Percentiles rank a stretch among this genome's conserved stretches.
Evolutionary conservation across 2,329 filamentous ascomycete species (phyloP).

Genomic region (Chrysoporthe deuterocubensis): DNA sequence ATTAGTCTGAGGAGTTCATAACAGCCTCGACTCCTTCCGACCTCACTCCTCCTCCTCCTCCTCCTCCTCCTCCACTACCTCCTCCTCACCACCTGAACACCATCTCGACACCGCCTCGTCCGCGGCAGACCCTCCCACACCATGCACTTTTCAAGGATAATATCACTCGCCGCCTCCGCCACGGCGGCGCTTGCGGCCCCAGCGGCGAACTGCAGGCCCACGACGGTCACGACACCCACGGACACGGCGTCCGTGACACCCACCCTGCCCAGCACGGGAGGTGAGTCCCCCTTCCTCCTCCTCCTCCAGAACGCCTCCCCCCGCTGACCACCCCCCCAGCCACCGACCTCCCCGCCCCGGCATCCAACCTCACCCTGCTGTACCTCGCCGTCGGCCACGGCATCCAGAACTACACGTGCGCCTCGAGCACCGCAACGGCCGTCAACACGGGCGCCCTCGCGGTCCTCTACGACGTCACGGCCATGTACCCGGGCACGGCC

Average conservation of each 20-base stretch:
- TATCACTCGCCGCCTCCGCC: conserved; percentile 18
- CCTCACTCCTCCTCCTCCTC: neutral
- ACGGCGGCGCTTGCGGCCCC: conserved; percentile 26
- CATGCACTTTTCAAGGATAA: conserved; percentile 21
- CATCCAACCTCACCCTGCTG: conserved; percentile 48
- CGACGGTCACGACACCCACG: conserved; percentile 13
- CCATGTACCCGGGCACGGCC: conserved; percentile 53
- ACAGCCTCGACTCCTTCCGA: neutral
- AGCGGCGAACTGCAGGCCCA: conserved; percentile 17
- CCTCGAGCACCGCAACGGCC: conserved; percentile 39
- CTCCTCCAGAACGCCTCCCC: neutral
- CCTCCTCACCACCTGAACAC: neutral
- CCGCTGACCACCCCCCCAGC: conserved; percentile 35
- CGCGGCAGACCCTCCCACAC: neutral
- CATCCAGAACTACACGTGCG: conserved; percentile 72
- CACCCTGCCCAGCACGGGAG: conserved; percentile 45
- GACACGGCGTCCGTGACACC: conserved; percentile 28
- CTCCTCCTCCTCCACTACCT: neutral
- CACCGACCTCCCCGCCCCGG: conserved; percentile 49
- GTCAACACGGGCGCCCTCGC: conserved; percentile 59
- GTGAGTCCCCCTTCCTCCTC: conserved; percentile 33
- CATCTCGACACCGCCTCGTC: neutral
- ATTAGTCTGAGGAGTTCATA: neutral
- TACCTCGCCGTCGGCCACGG: conserved; percentile 66
- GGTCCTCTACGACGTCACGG: conserved; percentile 61